Evolutionary conservation across 2,329 filamentous ascomycete species (phyloP), one percentile per base, ranked within the genome.

Genomic region (Malbranchea zuffiana): DNA sequence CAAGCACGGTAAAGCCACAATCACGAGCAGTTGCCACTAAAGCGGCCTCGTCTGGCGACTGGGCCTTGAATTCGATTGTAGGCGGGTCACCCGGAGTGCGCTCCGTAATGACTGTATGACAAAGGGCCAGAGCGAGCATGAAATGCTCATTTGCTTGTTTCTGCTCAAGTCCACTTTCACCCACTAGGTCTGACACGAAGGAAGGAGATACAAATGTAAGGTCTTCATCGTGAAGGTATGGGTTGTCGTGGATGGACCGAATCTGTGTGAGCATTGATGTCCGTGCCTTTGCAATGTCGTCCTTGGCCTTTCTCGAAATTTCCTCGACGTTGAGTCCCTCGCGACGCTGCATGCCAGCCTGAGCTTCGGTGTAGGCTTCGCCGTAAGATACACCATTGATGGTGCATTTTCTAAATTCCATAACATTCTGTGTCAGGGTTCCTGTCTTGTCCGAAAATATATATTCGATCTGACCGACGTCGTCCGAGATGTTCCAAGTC

Each of bases 331-430:
- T 78, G 34, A 94, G 72, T 32, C 90, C 90, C 59, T 88, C 67
- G 43, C 90, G 76, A 60, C 88, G 86, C 56, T 93, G 86, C 83
- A 98, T 90, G 40, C 90, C 90, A 35, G 88, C 83, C 59, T 94
- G 84, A 0, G 90, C 90, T 60, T 98, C 90, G 0, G 92, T 98
- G 53, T 95, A 98, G 0, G 90, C 90, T 63, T 98, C 90, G 44
- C 92, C 90, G 49, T 98, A 98, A 0, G 87, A 78, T 42, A 90
- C 75, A n/a, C 88, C 88, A 52, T 96, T 96, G 61, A 98, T 80
- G 0, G 87, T 93, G 38, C 82, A 86, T 61, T 98, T 98, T 61
- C 96, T 98, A 74, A 96, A 98, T 59, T 98, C 92, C 90, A 93
- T 93, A 36, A 92, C 82, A 56, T 93, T 93, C 52, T 92, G 84